A percentile compares a stretch with the other conserved stretches of the same genome.
Conservation (phyloP, 2,329 filamentous ascomycete genomes). For the Beauveria pseudobassiana region DNA sequence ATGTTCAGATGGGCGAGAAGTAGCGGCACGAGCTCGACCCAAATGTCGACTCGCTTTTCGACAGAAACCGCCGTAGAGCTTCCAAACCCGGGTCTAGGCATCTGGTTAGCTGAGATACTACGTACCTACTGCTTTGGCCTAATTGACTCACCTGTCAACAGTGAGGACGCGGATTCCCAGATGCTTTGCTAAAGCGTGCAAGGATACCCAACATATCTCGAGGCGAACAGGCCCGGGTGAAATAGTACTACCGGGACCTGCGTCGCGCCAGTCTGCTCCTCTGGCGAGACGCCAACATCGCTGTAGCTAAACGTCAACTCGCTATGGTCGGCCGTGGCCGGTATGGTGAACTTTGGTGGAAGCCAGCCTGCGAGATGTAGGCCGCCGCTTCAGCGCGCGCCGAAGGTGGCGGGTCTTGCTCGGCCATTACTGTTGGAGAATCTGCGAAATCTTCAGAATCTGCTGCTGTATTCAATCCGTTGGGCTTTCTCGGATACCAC, state of each 20-base stretch:
- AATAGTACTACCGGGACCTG: slow-evolving; percentile 21
- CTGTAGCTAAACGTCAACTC: slow-evolving; percentile 20
- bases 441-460: not conserved
- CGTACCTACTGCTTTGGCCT: not conserved
- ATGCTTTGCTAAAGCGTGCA: slow-evolving; percentile 25
- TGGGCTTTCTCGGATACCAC: not conserved
- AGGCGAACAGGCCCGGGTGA: slow-evolving; percentile 23
- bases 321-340: slow-evolving; percentile 15
- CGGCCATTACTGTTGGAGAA: not conserved
- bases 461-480: not conserved
- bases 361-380: slow-evolving; percentile 20
- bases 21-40: slow-evolving; percentile 24
- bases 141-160: slow-evolving; percentile 20
- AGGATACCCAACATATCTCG: slow-evolving; percentile 22
- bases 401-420: not conserved
- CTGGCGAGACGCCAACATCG: slow-evolving; percentile 18
- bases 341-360: slow-evolving; percentile 21
- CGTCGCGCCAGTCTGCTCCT: not conserved
- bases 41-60: slow-evolving; percentile 16
- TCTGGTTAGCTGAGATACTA: slow-evolving; percentile 15
- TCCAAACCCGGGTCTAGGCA: slow-evolving; percentile 21
- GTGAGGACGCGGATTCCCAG: slow-evolving; percentile 25
- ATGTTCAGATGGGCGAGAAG: slow-evolving; percentile 27
- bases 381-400: not conserved
- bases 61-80: slow-evolving; percentile 16